These are phyloP conservation scores for Boletus semigastroideus DNA, from an alignment of 1,284 basidiomycete genomes.

Conservation along the genomic window DNA sequence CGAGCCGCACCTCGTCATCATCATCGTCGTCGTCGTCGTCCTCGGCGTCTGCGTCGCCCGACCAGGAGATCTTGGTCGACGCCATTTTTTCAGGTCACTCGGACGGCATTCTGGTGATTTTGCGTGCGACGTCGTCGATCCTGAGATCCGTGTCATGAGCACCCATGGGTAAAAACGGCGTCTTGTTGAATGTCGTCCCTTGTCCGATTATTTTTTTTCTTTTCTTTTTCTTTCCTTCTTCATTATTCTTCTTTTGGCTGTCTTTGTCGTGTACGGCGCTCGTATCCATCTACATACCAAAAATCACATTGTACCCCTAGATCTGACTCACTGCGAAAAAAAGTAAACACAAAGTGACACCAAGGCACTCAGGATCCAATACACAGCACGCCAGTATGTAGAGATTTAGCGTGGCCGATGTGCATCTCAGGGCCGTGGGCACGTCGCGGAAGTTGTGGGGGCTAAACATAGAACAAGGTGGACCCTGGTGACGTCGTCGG, in stretches of 20 bases:
- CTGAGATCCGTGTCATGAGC: too few relatives aligned
- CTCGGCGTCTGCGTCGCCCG: constrained; percentile 10
- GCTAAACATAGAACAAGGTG: too few relatives aligned
- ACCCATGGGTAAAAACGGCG: not conserved
- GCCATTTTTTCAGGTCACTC: constrained; percentile 81
- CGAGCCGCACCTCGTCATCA: too few relatives aligned
- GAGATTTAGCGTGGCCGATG: too few relatives aligned
- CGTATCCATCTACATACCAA: not conserved
- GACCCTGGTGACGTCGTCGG: too few relatives aligned
- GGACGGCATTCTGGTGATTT: constrained; percentile 74
- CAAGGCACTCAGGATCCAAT: too few relatives aligned
- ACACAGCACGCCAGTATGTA: too few relatives aligned
- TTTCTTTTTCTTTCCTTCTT: not conserved
- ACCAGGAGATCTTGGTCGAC: constrained; percentile 54
- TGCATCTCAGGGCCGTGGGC: too few relatives aligned
- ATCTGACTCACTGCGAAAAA: not conserved
- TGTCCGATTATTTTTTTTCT: not conserved
- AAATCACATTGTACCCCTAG: not conserved
- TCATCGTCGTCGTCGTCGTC: too few relatives aligned
- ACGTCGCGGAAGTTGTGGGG: too few relatives aligned
- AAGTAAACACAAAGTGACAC: not conserved
- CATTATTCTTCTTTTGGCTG: not conserved
- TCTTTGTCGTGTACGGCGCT: not conserved
- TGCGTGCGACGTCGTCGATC: constrained; percentile 42
- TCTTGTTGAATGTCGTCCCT: not conserved